These are phyloP conservation scores for Elsinoe perseae DNA, from an alignment of 2,329 filamentous ascomycete species.

Conservation along the genomic window DNA sequence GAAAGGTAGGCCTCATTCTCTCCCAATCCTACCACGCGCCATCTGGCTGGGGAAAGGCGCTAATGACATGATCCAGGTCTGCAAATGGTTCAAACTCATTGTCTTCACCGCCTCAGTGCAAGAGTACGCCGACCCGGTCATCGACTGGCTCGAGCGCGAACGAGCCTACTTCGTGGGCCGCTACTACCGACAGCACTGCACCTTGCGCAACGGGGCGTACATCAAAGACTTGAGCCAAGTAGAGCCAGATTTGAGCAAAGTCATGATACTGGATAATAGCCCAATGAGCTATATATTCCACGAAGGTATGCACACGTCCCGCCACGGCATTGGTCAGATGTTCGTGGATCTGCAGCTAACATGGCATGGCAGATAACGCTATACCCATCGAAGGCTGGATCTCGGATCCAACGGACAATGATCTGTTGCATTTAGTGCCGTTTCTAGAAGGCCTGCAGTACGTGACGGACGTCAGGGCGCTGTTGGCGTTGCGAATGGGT, in stretches of 20 bases:
- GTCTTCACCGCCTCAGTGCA: slow-evolving; percentile 96
- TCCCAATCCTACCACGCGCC: neutral
- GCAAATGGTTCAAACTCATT: slow-evolving; percentile 97
- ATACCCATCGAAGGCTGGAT: slow-evolving; percentile 99
- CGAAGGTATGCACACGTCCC: slow-evolving; percentile 57
- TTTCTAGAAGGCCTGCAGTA: slow-evolving; percentile 92
- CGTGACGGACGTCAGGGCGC: slow-evolving; percentile 86
- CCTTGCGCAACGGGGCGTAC: slow-evolving; percentile 87
- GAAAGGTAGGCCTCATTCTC: slow-evolving; percentile 48
- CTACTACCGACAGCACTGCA: slow-evolving; percentile 97
- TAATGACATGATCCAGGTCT: slow-evolving; percentile 49
- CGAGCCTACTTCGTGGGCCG: slow-evolving; percentile 90
- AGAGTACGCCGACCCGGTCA: slow-evolving; percentile 96
- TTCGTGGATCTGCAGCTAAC: neutral
- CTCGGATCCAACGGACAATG: slow-evolving; percentile 93
- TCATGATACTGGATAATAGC: slow-evolving; percentile 98
- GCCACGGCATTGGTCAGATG: too few relatives aligned
- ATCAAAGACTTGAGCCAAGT: slow-evolving; percentile 97
- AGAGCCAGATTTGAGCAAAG: slow-evolving; percentile 92
- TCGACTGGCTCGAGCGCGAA: slow-evolving; percentile 96
- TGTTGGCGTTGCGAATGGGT: slow-evolving; percentile 80
- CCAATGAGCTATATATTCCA: slow-evolving; percentile 98
- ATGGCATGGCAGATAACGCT: slow-evolving; percentile 68
- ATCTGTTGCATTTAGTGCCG: slow-evolving; percentile 85
- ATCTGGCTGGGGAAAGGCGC: neutral